phyloP scores from a whole-genome alignment of 177 flowering plant species.

The Telopea speciosissima region DNA sequence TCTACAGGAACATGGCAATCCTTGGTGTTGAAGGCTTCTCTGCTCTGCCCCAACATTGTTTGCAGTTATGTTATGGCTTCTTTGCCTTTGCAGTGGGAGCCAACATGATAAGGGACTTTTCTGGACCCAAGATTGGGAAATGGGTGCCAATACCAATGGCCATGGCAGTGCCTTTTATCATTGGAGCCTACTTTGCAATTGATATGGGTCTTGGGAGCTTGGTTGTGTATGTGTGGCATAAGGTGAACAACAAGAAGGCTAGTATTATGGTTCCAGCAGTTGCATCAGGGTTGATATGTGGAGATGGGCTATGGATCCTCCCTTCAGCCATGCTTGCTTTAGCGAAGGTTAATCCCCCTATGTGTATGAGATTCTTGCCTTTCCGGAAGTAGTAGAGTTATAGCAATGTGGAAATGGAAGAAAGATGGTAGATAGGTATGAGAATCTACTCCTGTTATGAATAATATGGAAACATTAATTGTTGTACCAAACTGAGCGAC shows the following conservation, averaged over 20 bases:
- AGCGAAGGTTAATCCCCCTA: constrained; percentile 67
- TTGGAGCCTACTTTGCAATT: constrained; percentile 66
- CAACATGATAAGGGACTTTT: constrained; percentile 48
- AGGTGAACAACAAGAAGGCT: constrained; percentile 46
- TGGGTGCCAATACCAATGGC: constrained; percentile 84
- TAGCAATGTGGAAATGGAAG: too few relatives aligned
- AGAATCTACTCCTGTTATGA: too few relatives aligned
- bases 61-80: constrained; percentile 72
- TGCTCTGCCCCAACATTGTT: constrained; percentile 69
- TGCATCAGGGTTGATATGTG: constrained; percentile 87
- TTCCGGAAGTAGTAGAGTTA: too few relatives aligned
- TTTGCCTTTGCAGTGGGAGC: constrained; percentile 53
- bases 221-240: constrained; percentile 66
- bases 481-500: too few relatives aligned
- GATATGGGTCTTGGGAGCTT: constrained; percentile 81
- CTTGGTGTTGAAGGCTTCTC: constrained; percentile 85
- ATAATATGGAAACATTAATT: too few relatives aligned
- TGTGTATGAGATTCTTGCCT: constrained; percentile 64
- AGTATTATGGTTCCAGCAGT: constrained; percentile 73
- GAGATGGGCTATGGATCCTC: constrained; percentile 82
- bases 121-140: constrained; percentile 40
- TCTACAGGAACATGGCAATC: constrained; percentile 85
- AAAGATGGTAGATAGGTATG: too few relatives aligned
- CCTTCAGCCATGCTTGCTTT: constrained; percentile 80
- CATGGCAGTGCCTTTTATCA: constrained; percentile 79